Evolutionary conservation across 176 grass and related monocot genomes (phyloP).

Genomic region (Aegilops sharonensis): DNA sequence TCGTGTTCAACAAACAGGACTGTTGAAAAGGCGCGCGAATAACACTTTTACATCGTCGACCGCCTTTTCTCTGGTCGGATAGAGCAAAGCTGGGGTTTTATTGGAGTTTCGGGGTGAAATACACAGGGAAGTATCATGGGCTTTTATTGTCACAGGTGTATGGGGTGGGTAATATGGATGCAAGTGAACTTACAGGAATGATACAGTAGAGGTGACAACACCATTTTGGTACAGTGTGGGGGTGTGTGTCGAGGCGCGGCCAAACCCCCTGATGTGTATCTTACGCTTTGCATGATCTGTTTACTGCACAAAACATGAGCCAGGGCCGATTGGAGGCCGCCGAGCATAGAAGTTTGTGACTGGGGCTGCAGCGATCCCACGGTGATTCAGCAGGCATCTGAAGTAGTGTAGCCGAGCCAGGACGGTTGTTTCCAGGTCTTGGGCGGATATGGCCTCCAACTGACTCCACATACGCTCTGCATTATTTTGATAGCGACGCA

Average conservation of each 20-base stretch:
- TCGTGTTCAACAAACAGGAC: constrained; percentile 25
- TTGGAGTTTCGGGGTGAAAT: constrained; percentile 12
- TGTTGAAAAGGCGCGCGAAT: not conserved
- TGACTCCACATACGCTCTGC: constrained; percentile 89
- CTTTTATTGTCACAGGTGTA: constrained; percentile 24
- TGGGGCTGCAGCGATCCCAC: constrained; percentile 75
- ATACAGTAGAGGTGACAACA: constrained; percentile 13
- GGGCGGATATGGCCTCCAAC: constrained; percentile 55
- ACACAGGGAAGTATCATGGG: not conserved
- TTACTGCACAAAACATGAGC: constrained; percentile 81
- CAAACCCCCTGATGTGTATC: constrained; percentile 3
- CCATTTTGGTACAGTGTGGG: constrained; percentile 15
- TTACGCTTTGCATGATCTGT: not conserved
- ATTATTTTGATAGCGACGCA: not conserved
- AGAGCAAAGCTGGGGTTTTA: not conserved
- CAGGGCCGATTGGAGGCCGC: constrained; percentile 52
- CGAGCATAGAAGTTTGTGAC: constrained; percentile 76
- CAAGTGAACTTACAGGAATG: constrained; percentile 30
- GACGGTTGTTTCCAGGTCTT: constrained; percentile 67
- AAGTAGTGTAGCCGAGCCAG: constrained; percentile 70
- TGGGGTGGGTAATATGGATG: not conserved
- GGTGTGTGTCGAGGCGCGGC: constrained; percentile 20
- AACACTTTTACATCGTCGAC: not conserved
- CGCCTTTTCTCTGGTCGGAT: not conserved
- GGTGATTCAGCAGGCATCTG: constrained; percentile 81